A percentile compares a stretch with the other conserved stretches of the same genome.
Evolutionary conservation across 2,329 filamentous ascomycete genomes (phyloP).

Genomic region (Botrytis cinerea): DNA sequence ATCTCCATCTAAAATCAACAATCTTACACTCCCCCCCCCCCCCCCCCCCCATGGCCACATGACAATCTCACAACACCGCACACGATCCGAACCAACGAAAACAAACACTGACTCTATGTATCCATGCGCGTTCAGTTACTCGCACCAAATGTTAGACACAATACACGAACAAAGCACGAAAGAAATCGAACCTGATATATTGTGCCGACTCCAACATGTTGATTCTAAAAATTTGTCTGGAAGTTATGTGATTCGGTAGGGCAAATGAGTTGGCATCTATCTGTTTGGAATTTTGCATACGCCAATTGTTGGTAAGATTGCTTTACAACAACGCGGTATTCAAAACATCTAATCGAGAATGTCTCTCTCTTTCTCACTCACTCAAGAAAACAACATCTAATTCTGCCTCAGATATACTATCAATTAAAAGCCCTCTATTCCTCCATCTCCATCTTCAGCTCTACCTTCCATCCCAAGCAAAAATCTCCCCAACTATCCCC

Average conservation of each 20-base stretch:
- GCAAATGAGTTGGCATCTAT: neutral
- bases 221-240: neutral
- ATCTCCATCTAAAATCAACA: neutral
- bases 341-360: neutral
- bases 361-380: neutral
- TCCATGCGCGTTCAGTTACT: neutral
- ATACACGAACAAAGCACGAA: neutral
- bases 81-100: neutral
- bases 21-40: neutral
- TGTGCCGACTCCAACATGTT: neutral
- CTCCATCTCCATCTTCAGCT: neutral
- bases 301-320: neutral
- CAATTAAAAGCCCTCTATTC: neutral
- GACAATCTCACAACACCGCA: neutral
- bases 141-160: neutral
- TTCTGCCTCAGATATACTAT: neutral
- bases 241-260: neutral
- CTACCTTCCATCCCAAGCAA: neutral
- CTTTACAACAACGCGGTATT: neutral
- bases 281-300: neutral
- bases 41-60: no score
- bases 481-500: neutral
- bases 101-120: neutral
- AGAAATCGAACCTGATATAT: neutral
- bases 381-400: fast-evolving